Evolutionary conservation across 1,284 basidiomycete species (phyloP).

Genomic region (Peniophora sp.): DNA sequence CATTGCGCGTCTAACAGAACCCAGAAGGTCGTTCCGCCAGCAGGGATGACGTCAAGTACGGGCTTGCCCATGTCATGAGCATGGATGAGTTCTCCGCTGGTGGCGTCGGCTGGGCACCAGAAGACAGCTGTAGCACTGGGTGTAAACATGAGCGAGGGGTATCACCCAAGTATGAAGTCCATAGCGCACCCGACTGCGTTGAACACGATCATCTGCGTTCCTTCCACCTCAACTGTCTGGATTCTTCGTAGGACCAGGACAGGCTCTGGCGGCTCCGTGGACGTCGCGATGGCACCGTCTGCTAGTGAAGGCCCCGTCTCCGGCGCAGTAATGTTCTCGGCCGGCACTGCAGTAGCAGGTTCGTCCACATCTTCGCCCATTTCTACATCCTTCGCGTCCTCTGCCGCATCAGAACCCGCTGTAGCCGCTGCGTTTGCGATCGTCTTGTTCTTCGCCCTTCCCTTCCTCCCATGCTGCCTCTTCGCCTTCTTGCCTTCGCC

Average conservation of each 20-base stretch:
- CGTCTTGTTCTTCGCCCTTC: conserved; percentile 13
- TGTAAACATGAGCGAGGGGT: neutral
- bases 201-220: conserved; percentile 44
- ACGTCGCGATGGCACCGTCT: neutral
- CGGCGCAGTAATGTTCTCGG: conserved; percentile 11
- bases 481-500: conserved; percentile 15
- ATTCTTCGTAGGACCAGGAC: conserved; percentile 51
- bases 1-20: conserved; percentile 39
- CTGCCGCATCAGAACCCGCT: conserved; percentile 17
- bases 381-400: conserved; percentile 11
- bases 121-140: conserved; percentile 64
- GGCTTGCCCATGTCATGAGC: conserved; percentile 47
- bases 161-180: conserved; percentile 2
- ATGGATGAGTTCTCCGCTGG: conserved; percentile 17
- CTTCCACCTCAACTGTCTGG: conserved; percentile 27
- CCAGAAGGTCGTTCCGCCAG: conserved; percentile 33
- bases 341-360: conserved; percentile 1
- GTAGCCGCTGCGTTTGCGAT: conserved; percentile 14
- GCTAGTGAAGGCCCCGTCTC: conserved; percentile 4
- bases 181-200: conserved; percentile 55
- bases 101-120: conserved; percentile 26
- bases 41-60: conserved; percentile 45
- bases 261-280: conserved; percentile 18
- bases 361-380: conserved; percentile 18
- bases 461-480: conserved; percentile 13